phyloP scores from a whole-genome alignment of 2,329 filamentous ascomycete genomes.

The Tolypocladium capitatum region DNA sequence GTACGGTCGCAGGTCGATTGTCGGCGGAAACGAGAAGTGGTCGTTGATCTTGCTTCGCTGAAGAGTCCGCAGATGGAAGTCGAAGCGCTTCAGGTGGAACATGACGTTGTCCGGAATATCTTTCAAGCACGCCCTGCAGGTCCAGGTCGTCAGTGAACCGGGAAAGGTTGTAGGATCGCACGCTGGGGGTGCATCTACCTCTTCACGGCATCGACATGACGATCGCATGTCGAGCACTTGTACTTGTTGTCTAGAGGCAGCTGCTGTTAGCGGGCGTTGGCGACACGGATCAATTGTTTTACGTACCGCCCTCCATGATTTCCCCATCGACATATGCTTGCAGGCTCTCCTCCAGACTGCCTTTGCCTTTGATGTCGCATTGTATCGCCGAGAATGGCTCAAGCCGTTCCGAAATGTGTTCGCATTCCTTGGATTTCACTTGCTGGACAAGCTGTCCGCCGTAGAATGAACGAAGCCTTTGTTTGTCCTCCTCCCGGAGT shows the following conservation, averaged over 20 bases:
- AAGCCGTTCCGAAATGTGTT: slow-evolving; percentile 79
- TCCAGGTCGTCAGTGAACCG: slow-evolving; percentile 4
- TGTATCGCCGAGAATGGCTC: slow-evolving; percentile 93
- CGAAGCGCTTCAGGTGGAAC: slow-evolving; percentile 83
- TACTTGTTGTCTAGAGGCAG: slow-evolving; percentile 75
- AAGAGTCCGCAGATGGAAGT: slow-evolving; percentile 65
- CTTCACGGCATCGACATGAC: slow-evolving; percentile 86
- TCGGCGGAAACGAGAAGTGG: slow-evolving; percentile 72
- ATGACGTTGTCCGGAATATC: slow-evolving; percentile 89
- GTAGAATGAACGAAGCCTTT: slow-evolving; percentile 68
- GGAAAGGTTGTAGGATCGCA: background rate
- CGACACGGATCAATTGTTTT: background rate
- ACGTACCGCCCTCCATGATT: slow-evolving; percentile 74
- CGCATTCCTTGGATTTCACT: slow-evolving; percentile 87
- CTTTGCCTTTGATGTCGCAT: slow-evolving; percentile 91
- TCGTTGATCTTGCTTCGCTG: slow-evolving; percentile 91
- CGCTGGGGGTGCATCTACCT: slow-evolving; percentile 31
- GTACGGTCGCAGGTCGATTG: slow-evolving; percentile 79
- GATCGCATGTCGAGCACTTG: slow-evolving; percentile 82
- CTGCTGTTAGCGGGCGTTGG: background rate
- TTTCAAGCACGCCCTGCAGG: slow-evolving; percentile 66
- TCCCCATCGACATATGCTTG: slow-evolving; percentile 94
- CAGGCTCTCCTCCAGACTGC: slow-evolving; percentile 69
- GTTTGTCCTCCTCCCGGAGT: slow-evolving; percentile 51
- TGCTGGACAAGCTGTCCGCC: slow-evolving; percentile 88